phyloP scores from a whole-genome alignment of 441 rosid species.

The California macrophylla region DNA sequence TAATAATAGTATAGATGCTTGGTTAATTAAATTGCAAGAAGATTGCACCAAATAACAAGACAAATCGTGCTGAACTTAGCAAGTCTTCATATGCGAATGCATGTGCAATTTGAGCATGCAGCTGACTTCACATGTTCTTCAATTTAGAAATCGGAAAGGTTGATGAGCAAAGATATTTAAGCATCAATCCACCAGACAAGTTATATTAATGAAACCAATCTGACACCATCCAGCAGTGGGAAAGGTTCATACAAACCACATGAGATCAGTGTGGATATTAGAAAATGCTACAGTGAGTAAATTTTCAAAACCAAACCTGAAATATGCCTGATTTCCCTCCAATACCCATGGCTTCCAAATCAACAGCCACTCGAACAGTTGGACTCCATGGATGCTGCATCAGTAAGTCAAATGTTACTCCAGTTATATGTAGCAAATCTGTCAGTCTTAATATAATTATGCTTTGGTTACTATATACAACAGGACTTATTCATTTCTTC shows the following conservation, averaged over 20 bases:
- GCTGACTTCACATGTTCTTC: neutral
- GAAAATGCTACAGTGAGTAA: conserved; percentile 1
- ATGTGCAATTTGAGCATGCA: neutral
- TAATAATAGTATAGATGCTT: neutral
- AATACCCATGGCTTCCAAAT: conserved; percentile 91
- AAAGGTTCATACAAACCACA: neutral
- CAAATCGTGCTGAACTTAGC: neutral
- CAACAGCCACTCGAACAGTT: conserved; percentile 67
- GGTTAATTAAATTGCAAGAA: neutral
- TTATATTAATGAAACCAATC: neutral
- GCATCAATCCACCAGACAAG: neutral
- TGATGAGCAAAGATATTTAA: neutral
- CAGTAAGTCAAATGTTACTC: conserved; percentile 21
- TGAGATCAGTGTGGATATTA: neutral
- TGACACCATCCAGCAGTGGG: neutral
- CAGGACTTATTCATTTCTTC: conserved; percentile 6
- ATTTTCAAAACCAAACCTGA: conserved; percentile 45
- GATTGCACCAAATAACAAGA: neutral
- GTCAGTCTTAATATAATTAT: neutral
- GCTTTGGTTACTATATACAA: neutral
- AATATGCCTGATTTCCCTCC: conserved; percentile 85
- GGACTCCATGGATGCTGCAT: conserved; percentile 86
- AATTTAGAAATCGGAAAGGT: neutral
- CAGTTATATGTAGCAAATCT: neutral
- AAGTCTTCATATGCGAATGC: neutral